Evolutionary conservation across 345 rosid species (phyloP), one percentile per base, ranked within the genome.

Genomic region (Heritiera fomes): DNA sequence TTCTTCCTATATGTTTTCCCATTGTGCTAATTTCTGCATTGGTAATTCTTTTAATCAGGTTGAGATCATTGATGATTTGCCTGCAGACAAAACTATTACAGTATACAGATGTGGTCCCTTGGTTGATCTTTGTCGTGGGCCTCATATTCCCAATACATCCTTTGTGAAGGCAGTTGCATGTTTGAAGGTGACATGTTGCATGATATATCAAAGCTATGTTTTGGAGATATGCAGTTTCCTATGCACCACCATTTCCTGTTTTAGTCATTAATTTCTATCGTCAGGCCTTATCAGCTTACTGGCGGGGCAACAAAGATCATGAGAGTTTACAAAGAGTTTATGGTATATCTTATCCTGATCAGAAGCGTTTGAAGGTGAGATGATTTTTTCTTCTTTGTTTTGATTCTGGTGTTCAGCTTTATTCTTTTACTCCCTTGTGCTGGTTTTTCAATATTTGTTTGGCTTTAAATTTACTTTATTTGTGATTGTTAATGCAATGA

Each of bases 281-380:
- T 64, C 85, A 97, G 99, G 99, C 99, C 87, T 97, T 98, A 55
- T 90, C 98, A 55, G 98, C 99, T 65, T 97, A 97, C 84, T 97
- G 99, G 99, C 91, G 94, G 86, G 98, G 96, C 40, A 79, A 84
- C 83, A 94, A 88, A 75, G 91, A 92, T 76, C 95, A 95, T 72
- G 99, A 94, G 84, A 97, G 98, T 82, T 85, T 94, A 81, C 98
- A 96, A 80, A 92, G 99, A 86, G 99, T 97, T 46, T 97, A 97
- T 87, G 98, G 99, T 72, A 94, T 97, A 84, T 97, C 99, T 30
- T 97, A 85, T 87, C 98, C 98, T 15, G 99, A 97, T 79, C 88
- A 90, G 82, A 92, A 93, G 73, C 93, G 83, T 46, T 87, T 97
- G 86, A 89, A 91, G 97, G 99, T 93, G 65, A 75, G 17, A 23